Evolutionary conservation across 805 yeast genomes (phyloP), one percentile per base, ranked within the genome.

Genomic region (Schwanniomyces occidentalis): DNA sequence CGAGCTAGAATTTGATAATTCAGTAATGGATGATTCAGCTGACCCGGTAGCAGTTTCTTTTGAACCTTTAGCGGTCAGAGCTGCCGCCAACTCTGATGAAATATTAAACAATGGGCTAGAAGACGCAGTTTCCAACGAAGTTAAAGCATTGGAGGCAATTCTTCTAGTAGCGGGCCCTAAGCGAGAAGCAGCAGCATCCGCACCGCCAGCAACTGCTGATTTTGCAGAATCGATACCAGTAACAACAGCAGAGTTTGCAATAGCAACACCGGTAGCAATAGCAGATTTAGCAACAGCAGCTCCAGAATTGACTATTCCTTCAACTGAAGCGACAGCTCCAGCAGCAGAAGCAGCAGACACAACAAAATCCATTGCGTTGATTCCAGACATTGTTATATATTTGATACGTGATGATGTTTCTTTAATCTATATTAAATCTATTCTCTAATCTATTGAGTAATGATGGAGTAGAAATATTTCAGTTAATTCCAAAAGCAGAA

Each of bases 261-360:
- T n/a, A n/a, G 28, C 19, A 16, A 16, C 31, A 10, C 9, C 23
- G 10, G 9, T 20, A 20, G 23, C 8, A 20, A 10, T 10, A 20
- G 30, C 5, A 8, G 41, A 28, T 8, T 33, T 31, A 7, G 40
- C 40, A 27, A 12, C 43, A 30, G 34, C 19, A 24, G 30, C 41
- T 26, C 7, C 35, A 37, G 16, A 12, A 16, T 16, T 27, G n/a
- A 20, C 9, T 21, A 10, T 8, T 14, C 21, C 27, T 9, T 9
- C 27, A 12, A 16, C 27, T 15, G 8, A 15, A 23, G 34, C 15
- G n/a, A 15, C 37, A 17, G 28, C 22, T 16, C 18, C 19, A 27
- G 28, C 32, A 12, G 33, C 25, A 20, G 42, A 32, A n/a, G 35
- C 38, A 7, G 30, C 42, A 24, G 40, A 34, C 21, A 27, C 37